These are phyloP conservation scores for Russula foetens DNA, from an alignment of 768 basidiomycete genomes.

Conservation along the genomic window DNA sequence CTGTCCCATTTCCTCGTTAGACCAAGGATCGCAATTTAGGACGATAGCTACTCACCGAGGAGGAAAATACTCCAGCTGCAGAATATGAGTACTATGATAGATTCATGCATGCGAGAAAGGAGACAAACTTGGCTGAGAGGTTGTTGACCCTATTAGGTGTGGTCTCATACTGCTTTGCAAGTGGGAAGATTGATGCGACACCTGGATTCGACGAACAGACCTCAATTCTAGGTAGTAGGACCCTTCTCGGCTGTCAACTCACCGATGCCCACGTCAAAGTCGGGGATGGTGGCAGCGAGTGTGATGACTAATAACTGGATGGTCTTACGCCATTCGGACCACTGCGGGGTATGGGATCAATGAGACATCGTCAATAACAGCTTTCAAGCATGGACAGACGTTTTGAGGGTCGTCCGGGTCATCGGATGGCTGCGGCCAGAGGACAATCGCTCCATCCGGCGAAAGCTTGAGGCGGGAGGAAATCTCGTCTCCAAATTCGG, in stretches of 20 bases:
- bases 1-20: conserved; percentile 24
- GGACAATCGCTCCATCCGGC: conserved; percentile 47
- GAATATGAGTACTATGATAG: not conserved
- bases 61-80: conserved; percentile 59
- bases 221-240: too few species aligned
- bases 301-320: conserved; percentile 53
- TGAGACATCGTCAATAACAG: not conserved
- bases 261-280: conserved; percentile 63
- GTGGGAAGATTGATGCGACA: conserved; percentile 53
- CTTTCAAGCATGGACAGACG: conserved; percentile 25
- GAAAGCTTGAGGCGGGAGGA: conserved; percentile 51
- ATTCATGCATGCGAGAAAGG: conserved; percentile 20
- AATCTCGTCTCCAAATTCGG: conserved; percentile 50
- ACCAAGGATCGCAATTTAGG: conserved; percentile 7
- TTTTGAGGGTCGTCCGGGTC: conserved; percentile 58
- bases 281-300: conserved; percentile 56
- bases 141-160: conserved; percentile 52
- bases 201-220: conserved; percentile 28
- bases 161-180: conserved; percentile 48
- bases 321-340: conserved; percentile 45
- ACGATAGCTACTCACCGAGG: conserved; percentile 31
- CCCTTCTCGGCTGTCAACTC: not conserved
- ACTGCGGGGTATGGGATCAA: conserved; percentile 29
- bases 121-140: conserved; percentile 41
- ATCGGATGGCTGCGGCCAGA: conserved; percentile 66